These are phyloP conservation scores for Vitis hybrid DNA, from an alignment of 177 flowering plant species.

Conservation along the genomic window DNA sequence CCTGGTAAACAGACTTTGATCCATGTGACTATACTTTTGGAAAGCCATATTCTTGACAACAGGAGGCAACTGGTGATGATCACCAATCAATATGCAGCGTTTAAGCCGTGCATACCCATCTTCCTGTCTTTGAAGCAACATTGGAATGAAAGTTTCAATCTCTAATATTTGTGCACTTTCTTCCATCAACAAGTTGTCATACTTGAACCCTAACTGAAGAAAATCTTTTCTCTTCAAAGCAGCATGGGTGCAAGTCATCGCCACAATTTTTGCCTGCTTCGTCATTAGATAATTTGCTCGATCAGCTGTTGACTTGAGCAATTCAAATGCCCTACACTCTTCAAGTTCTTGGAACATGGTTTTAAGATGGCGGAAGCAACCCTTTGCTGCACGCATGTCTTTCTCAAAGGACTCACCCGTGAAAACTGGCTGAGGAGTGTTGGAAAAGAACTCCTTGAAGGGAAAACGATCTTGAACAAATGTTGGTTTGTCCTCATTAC, in stretches of 20 bases:
- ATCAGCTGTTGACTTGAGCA: slow-evolving; percentile 95
- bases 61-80: slow-evolving; percentile 99
- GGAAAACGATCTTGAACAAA: slow-evolving; percentile 87
- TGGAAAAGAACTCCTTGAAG: slow-evolving; percentile 77
- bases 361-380: slow-evolving; percentile 91
- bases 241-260: slow-evolving; percentile 99
- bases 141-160: slow-evolving; percentile 96
- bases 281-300: slow-evolving; percentile 97
- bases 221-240: slow-evolving; percentile 97
- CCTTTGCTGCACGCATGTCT: slow-evolving; percentile 94
- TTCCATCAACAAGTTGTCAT: slow-evolving; percentile 97
- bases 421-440: slow-evolving; percentile 78
- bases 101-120: slow-evolving; percentile 97
- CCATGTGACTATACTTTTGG: slow-evolving; percentile 99
- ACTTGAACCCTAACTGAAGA: slow-evolving; percentile 88
- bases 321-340: slow-evolving; percentile 97
- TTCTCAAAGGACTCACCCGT: slow-evolving; percentile 80
- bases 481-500: slow-evolving; percentile 66
- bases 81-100: slow-evolving; percentile 97
- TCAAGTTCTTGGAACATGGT: slow-evolving; percentile 95
- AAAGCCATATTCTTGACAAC: slow-evolving; percentile 99
- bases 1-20: slow-evolving; percentile 94
- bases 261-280: slow-evolving; percentile 97
- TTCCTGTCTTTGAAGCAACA: slow-evolving; percentile 97
- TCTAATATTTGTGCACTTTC: slow-evolving; percentile 99